A percentile compares a stretch with the other conserved stretches of the same genome.
Conservation (phyloP, 371 early-diverging fungal species). For the Lichtheimia ornata region DNA sequence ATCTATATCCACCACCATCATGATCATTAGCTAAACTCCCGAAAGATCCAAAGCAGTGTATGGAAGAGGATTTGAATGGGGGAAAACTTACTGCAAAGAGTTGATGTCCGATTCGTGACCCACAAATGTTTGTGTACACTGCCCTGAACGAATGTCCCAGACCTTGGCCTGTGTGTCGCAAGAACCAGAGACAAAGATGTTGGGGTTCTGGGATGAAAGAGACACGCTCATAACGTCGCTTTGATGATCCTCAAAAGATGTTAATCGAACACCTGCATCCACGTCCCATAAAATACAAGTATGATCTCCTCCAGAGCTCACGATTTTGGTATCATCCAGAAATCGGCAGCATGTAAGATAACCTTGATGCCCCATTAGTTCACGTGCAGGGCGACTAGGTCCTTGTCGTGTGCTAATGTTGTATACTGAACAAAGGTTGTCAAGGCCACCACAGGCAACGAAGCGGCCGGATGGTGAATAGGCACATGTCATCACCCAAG, state of each 20-base stretch:
- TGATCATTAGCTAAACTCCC: no score
- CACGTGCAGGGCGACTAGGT: slow-evolving; percentile 89
- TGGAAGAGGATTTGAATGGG: neutral
- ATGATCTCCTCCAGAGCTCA: slow-evolving; percentile 90
- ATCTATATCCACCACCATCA: slow-evolving; percentile 32
- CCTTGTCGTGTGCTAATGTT: slow-evolving; percentile 92
- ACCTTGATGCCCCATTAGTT: slow-evolving; percentile 92
- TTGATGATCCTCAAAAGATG: slow-evolving; percentile 93
- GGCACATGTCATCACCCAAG: slow-evolving; percentile 99
- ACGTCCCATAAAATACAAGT: slow-evolving; percentile 98
- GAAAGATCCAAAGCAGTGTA: neutral
- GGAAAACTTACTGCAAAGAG: slow-evolving; percentile 75
- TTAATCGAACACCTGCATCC: slow-evolving; percentile 90
- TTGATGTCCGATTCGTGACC: slow-evolving; percentile 99
- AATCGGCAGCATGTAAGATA: slow-evolving; percentile 96
- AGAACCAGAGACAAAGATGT: slow-evolving; percentile 96
- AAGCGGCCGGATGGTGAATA: slow-evolving; percentile 96
- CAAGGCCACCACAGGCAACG: slow-evolving; percentile 97
- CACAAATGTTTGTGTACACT: slow-evolving; percentile 96
- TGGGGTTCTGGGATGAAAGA: slow-evolving; percentile 70
- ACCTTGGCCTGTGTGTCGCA: slow-evolving; percentile 98
- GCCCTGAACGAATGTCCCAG: slow-evolving; percentile 96
- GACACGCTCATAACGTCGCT: slow-evolving; percentile 93
- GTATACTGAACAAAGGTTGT: slow-evolving; percentile 96
- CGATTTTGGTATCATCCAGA: slow-evolving; percentile 88